phyloP scores from a whole-genome alignment of 768 basidiomycete species.

The Boletus rubropictus region DNA sequence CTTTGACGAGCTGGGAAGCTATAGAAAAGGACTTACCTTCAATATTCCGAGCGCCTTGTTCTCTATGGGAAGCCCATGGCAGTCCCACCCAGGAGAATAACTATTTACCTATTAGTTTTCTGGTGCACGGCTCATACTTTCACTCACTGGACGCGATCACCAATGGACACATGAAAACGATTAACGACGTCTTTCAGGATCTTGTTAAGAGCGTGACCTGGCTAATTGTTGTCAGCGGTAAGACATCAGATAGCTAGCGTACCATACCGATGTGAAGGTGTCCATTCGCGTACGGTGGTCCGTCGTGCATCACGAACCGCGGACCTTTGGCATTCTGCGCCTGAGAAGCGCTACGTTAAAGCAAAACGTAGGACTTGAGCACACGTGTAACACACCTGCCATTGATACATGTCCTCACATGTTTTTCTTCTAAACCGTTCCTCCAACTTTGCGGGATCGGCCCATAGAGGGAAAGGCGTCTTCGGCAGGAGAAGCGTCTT shows the following conservation, averaged over 20 bases:
- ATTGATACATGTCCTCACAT: slow-evolving; percentile 67
- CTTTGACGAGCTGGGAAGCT: not conserved
- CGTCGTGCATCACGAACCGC: slow-evolving; percentile 86
- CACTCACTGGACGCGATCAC: slow-evolving; percentile 74
- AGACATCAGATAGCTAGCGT: not conserved
- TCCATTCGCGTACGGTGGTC: slow-evolving; percentile 97
- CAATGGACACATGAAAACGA: slow-evolving; percentile 75
- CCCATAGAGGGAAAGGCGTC: slow-evolving; percentile 72
- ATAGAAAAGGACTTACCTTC: slow-evolving; percentile 40
- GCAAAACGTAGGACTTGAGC: not conserved
- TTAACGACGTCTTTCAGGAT: slow-evolving; percentile 95
- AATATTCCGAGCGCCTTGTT: slow-evolving; percentile 83
- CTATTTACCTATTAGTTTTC: slow-evolving; percentile 37
- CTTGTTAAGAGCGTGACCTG: slow-evolving; percentile 95
- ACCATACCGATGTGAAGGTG: slow-evolving; percentile 84
- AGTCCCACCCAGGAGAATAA: slow-evolving; percentile 96
- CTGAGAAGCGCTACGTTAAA: slow-evolving; percentile 34
- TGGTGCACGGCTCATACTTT: not conserved
- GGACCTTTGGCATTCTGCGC: slow-evolving; percentile 59
- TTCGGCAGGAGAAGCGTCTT: slow-evolving; percentile 75
- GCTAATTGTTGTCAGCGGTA: not conserved
- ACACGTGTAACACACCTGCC: slow-evolving; percentile 54
- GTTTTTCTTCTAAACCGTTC: slow-evolving; percentile 53
- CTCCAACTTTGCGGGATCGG: slow-evolving; percentile 60
- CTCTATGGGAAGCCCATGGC: slow-evolving; percentile 95